Evolutionary conservation across 2,329 filamentous ascomycete genomes (phyloP), one percentile per base, ranked within the genome.

Genomic region (Nannizzia gypsea): DNA sequence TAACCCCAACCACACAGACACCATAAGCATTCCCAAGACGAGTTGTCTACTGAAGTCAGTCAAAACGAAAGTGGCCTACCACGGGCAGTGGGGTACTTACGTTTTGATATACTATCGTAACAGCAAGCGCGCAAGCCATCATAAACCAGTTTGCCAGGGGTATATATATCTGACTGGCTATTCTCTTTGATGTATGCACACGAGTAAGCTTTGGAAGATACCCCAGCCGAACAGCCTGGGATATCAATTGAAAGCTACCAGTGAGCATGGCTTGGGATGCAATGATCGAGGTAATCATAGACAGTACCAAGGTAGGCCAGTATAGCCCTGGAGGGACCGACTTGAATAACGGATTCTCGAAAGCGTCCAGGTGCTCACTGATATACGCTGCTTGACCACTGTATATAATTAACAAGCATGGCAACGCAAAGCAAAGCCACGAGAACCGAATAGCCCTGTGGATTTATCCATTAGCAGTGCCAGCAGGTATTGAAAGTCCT

Each of bases 241-340:
- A 79, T n/a, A 88, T 73, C 1, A 83, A 73, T 71, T 88, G 86
- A 64, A 90, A 90, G 0, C 84, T 83, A 6, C 82, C 84, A 0
- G 88, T 90, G 57, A 90, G 89, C 74, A 90, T 86, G 8, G 88
- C 88, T 64, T 91, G 88, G 3, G 84, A 88, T 0, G 88, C 88
- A 9, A 91, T 87, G 65, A 90, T 83, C 26, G 86, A 85, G 3
- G 86, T 85, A 2, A 87, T 73, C 6, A 90, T 79, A 0, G 87
- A 86, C 55, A 90, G 73, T 2, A 90, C 78, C 28, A 91, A 74
- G 59, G 80, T 82, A 3, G 85, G 85, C 66, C 86, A 88, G 22
- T 90, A 76, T 67, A 81, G 84, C 2, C 85, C 85, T 0, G 82
- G 81, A 0, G 87, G 86, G 0, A 84, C 82, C 0, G 83, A 80